Base-by-base conservation (phyloP, 345 rosid genomes). In the Boechera stricta region DNA sequence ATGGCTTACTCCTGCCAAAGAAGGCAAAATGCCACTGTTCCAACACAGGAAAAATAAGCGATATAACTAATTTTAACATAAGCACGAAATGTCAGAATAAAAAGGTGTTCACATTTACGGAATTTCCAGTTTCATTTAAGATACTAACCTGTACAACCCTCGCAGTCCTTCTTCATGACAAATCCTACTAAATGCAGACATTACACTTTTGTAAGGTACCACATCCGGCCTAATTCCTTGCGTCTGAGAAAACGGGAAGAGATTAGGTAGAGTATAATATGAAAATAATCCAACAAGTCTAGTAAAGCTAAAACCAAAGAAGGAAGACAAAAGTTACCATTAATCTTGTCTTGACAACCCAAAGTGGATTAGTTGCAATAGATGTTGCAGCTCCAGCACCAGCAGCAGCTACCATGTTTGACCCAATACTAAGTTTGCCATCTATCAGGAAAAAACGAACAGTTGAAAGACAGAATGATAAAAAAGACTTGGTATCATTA, bases 271-370 rank as follows among this genome's bases (percentile, higher is more conserved):
- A 13, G 9, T n/a, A 49, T 8, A 48, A 29, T 11, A 61, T 59
- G 21, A 39, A 59, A 41, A 31, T 4, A 76, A 31, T 38, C 8
- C 10, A 75, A 5, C 6, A 26, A 28, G 73, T 13, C 5, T 49
- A 39, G 26, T 16, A 38, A 52, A 21, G 35, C 55, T 67, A 65
- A 61, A 59, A 58, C 72, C 44, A 44, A 54, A 57, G 63, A 61
- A 53, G 44, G 45, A 67, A 44, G 56, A 35, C 16, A 52, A 58
- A 35, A 84, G 89, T 77, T 70, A 92, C 99, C 87, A 92, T 96
- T 69, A 92, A 89, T 73, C 99, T 87, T 74, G 98, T 95, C 87
- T 95, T 92, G 75, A 95, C 99, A 84, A 92, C 99, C 99, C 99
- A 95, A 68, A 95, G 82, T 48, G 99, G 99, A 79, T 92, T 95